Evolutionary conservation across 164 flowering plant species (phyloP).

Genomic region (Vitis labrusca): DNA sequence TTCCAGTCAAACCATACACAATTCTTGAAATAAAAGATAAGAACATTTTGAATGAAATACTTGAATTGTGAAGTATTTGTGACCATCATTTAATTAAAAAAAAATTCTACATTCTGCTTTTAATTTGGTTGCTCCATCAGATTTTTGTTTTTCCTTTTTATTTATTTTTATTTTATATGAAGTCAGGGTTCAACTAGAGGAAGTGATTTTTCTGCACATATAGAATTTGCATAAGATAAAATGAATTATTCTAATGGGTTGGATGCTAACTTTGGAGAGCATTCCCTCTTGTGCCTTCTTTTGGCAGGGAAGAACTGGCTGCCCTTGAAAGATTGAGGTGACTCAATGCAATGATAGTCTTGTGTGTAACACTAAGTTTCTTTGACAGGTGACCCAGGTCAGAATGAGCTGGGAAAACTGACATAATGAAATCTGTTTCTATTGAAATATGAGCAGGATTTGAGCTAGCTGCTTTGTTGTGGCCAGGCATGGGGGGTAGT

Average conservation of each 20-base stretch:
- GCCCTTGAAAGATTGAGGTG: constrained; percentile 12
- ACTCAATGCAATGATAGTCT: constrained; percentile 8
- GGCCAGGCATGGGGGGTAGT: constrained; percentile 8
- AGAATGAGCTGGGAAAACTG: background rate
- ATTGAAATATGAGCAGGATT: background rate
- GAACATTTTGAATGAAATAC: no score
- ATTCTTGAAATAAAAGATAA: no score
- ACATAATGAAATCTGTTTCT: background rate
- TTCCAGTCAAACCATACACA: no score
- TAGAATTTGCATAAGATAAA: background rate
- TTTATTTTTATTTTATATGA: no score
- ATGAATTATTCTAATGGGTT: background rate
- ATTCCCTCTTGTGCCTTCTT: constrained; percentile 19
- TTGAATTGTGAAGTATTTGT: no score
- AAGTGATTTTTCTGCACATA: background rate
- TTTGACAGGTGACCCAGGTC: background rate
- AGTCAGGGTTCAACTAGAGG: no score
- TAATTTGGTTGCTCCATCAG: no score
- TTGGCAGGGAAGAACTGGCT: constrained; percentile 20
- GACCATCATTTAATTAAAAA: no score
- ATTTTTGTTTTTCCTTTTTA: no score
- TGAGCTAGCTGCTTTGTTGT: background rate
- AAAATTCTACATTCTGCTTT: no score
- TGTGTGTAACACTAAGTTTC: constrained; percentile 1
- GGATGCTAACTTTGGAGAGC: constrained; percentile 11